Evolutionary conservation across 345 rosid genomes (phyloP), one percentile per base, ranked within the genome.

Genomic region (Psidium friedrichsthalianum): DNA sequence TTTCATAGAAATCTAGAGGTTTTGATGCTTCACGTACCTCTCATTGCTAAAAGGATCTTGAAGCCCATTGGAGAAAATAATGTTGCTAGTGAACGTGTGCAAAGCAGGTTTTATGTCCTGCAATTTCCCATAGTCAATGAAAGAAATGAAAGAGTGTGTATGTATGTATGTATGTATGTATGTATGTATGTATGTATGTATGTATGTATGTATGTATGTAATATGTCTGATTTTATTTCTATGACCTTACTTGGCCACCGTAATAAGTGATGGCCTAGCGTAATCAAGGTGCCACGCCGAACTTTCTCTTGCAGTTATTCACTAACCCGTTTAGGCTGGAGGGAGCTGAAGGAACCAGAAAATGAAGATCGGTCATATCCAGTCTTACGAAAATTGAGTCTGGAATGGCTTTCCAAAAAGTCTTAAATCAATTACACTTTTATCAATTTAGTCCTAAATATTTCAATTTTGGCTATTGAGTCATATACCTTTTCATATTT

Each of bases 181-280:
- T n/a, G n/a, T n/a, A n/a, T n/a, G n/a, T n/a, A n/a, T n/a, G n/a
- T n/a, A n/a, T n/a, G n/a, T n/a, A n/a, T n/a, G n/a, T n/a, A n/a
- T n/a, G n/a, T n/a, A n/a, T n/a, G n/a, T n/a, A n/a, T n/a, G n/a
- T n/a, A n/a, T n/a, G n/a, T n/a, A n/a, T n/a, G n/a, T n/a, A n/a
- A n/a, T n/a, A n/a, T n/a, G n/a, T n/a, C n/a, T n/a, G 40, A 61
- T 15, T 61, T 61, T 64, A 29, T 8, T 29, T 64, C 32, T 64
- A 21, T 16, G 76, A 64, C 22, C 40, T 10, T 88, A 92, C 96
- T 83, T 90, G 89, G 69, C 93, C 94, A 82, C 94, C 92, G 15
- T 88, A 92, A 57, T 92, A 91, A 11, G 94, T 83, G 11, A 94
- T 88, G 82, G 89, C 83, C 93, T 94, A 59, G 25, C 90, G 91